Evolutionary conservation across 805 yeast species (phyloP), one percentile per base, ranked within the genome.

Genomic region (Tetrapisispora taiwanensis): DNA sequence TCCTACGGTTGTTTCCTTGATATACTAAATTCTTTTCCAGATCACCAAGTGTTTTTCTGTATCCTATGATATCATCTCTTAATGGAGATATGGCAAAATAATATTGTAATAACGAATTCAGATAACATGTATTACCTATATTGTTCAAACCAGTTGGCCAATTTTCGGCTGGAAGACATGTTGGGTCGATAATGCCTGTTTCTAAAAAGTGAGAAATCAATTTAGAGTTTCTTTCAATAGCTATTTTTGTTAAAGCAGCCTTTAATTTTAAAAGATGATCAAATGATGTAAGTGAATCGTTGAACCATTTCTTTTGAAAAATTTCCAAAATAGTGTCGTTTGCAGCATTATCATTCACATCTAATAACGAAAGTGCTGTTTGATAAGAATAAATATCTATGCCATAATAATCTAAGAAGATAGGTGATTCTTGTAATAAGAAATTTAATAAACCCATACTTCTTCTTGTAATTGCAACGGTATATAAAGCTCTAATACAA

Each of bases 141-240:
- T 92, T 92, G 62, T 83, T 85, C 56, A 92, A 71, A 0, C 98
- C 98, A 3, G 87, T 85, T 0, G 98, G 98, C 76, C 90, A 80
- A 41, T 76, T 73, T 14, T 75, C 79, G 0, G 78, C 74, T 0
- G 88, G 80, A 17, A 84, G 61, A 1, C 73, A 61, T 9, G 72
- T 65, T 4, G 78, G 73, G 57, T 82, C 85, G 31, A 82, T 66
- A 18, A 72, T 63, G 0, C 95, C 95, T 0, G 78, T 70, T 33
- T 67, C 68, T 28, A 87, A 63, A 52, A 72, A 87, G 12, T 77
- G 70, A 4, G 59, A 55, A 14, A 87, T 71, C 13, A 81, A 57
- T 34, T 72, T 71, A 7, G 88, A 79, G 22, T 75, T 69, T 48
- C 75, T 73, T 5, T 66, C 62, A 7, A 64, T 66, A 0, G 83